Conservation (phyloP, 2,329 filamentous ascomycete genomes). For the Ophiostoma fasciatum region DNA sequence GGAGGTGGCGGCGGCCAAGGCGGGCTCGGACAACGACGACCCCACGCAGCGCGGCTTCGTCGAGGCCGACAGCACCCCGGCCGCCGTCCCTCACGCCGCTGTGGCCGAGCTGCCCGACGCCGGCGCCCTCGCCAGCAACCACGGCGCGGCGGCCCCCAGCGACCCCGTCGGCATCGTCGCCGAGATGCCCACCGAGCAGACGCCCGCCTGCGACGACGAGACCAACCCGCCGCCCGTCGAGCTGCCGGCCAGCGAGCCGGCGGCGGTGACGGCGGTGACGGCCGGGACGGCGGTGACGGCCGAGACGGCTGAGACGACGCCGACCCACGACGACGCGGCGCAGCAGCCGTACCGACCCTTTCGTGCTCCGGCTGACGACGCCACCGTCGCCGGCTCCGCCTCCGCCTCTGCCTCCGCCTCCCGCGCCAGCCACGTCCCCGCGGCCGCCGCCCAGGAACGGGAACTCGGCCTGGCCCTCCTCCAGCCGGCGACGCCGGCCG, state of each 20-base stretch:
- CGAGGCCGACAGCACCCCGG: slow-evolving; percentile 5
- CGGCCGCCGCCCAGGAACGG: no score
- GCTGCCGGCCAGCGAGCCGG: slow-evolving; percentile 23
- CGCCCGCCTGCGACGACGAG: slow-evolving; percentile 25
- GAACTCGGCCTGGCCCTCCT: no score
- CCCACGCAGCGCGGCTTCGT: slow-evolving; percentile 1
- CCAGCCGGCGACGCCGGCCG: no score
- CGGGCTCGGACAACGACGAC: neutral
- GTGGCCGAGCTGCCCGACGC: slow-evolving; percentile 17
- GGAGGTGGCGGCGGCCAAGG: neutral
- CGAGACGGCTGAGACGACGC: no score
- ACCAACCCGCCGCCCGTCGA: slow-evolving; percentile 29
- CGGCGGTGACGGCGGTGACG: no score
- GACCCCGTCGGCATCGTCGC: slow-evolving; percentile 30
- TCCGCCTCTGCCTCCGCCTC: no score
- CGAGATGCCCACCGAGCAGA: slow-evolving; percentile 32
- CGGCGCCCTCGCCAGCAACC: slow-evolving; percentile 6
- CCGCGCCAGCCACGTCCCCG: no score
- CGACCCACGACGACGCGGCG: no score
- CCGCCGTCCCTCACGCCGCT: neutral
- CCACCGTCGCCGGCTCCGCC: no score
- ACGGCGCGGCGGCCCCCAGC: slow-evolving; percentile 15
- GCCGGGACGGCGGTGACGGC: no score
- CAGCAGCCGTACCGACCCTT: neutral
- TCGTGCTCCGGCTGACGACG: no score